Base-by-base conservation (phyloP, 1,284 basidiomycete species). In the Puccinia polysora region DNA sequence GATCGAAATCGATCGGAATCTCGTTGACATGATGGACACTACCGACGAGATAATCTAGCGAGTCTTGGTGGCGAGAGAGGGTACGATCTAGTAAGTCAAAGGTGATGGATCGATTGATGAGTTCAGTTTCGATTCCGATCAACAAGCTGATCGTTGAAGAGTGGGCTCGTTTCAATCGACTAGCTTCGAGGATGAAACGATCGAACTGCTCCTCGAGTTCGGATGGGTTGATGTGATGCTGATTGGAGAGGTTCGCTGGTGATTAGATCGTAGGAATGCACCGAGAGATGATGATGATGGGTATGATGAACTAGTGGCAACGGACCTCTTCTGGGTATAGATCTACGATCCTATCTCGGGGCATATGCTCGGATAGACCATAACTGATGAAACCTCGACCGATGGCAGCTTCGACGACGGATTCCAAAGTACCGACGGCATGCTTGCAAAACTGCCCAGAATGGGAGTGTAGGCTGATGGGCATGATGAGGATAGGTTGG, bases 401-500 rank as follows among this genome's bases (percentile, higher is more conserved):
- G 69, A 91, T 87, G 10, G 96, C 94, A 75, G 88, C 87, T 4
- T 82, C 78, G 0, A 96, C 87, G 15, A 94, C 88, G 1, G 89
- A 85, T 75, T 92, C 87, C 25, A 98, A 84, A 0, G 84, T 83
- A 4, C 89, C 88, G 76, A 82, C 79, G 7, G 92, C 95, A 80
- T 98, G 96, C 75, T 86, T 88, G 83, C 95, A 97, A 82, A 97
- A 98, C 78, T 96, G 88, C 36, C 95, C 95, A 6, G 93, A 97
- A 79, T 97, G 94, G 10, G 91, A 95, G 81, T 97, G 95, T 79
- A 93, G 91, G 77, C 88, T 90, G 79, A 89, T 84, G 75, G 90
- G 90, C 91, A 93, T 94, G n/a, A n/a, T n/a, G n/a, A n/a, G n/a
- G n/a, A n/a, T n/a, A n/a, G n/a, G n/a, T n/a, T n/a, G n/a, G n/a